Evolutionary conservation across 768 basidiomycete species (phyloP).

Genomic region (Cystobasidium onofrii): DNA sequence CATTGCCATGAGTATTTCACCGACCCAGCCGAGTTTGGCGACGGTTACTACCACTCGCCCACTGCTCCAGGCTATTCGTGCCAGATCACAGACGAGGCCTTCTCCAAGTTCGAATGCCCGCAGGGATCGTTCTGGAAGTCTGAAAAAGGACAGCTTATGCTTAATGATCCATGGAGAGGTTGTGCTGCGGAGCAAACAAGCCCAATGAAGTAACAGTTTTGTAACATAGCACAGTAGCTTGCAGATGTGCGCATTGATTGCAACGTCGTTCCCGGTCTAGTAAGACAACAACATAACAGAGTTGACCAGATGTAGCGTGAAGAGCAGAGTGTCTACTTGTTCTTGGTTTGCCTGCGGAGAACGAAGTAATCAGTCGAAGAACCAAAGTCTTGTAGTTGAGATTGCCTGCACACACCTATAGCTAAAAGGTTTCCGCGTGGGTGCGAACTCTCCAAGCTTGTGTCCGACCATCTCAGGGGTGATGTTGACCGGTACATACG

Average conservation of each 20-base stretch:
- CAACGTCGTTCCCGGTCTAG: neutral
- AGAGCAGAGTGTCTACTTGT: neutral
- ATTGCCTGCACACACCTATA: slow-evolving; percentile 11
- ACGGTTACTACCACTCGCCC: slow-evolving; percentile 10
- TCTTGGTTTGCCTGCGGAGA: slow-evolving; percentile 21
- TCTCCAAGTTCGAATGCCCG: slow-evolving; percentile 14
- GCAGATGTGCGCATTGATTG: neutral
- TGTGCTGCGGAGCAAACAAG: neutral
- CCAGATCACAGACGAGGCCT: slow-evolving; percentile 5
- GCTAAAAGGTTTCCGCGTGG: slow-evolving; percentile 50
- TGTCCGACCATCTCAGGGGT: slow-evolving; percentile 99
- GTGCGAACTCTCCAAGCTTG: slow-evolving; percentile 54
- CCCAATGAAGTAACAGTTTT: neutral
- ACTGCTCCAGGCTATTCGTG: neutral
- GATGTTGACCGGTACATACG: slow-evolving; percentile 73
- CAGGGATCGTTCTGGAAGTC: slow-evolving; percentile 16
- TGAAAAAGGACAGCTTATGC: neutral
- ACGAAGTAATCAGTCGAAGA: neutral
- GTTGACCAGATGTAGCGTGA: neutral
- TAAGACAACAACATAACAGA: neutral
- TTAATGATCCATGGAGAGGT: slow-evolving; percentile 6
- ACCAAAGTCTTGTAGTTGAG: neutral
- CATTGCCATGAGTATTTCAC: slow-evolving; percentile 23
- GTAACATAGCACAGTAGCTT: neutral
- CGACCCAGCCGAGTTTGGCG: neutral